Evolutionary conservation across 1,139 yeast species (phyloP), one percentile per base, ranked within the genome.

Genomic region (Geotrichum bryndzae): DNA sequence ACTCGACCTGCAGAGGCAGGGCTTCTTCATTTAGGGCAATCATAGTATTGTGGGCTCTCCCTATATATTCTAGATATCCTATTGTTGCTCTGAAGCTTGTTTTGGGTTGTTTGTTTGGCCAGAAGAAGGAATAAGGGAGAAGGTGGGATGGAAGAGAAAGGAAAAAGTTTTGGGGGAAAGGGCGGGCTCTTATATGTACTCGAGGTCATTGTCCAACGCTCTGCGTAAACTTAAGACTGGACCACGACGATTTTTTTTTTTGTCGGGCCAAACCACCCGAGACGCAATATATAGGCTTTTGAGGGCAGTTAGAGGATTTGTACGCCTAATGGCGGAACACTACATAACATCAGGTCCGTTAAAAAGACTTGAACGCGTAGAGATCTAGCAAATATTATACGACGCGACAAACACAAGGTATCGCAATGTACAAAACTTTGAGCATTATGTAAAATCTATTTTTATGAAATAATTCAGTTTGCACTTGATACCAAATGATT

Each of bases 161-260:
- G 38, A 59, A 59, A 41, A 41, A n/a, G 18, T 33, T 50, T 59
- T 59, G 53, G 53, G 53, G 45, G 56, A 38, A 53, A 48, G 54
- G 54, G 56, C 45, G 23, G 53, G 18, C 56, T 51, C 56, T 52
- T 57, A 38, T 41, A 41, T 18, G 18, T 18, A n/a, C 48, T 52
- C 60, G 56, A 15, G 33, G 8, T 29, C 52, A 45, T 22, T 46
- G 23, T 27, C 27, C 35, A 56, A 51, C 59, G 51, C 45, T 51
- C 51, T 56, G 59, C 59, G 59, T 56, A 56, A 56, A 56, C 54
- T 55, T 56, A 51, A 56, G 59, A 54, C 51, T 54, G 48, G 50
- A 48, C 15, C 13, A n/a, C 48, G 22, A n/a, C 41, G 22, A 18
- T 54, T 57, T 50, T 31, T 29, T 29, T 29, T 23, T 22, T 57